Evolutionary conservation across 1,284 basidiomycete species (phyloP).

Genomic region (Pseudomicrostroma phylloplanum): DNA sequence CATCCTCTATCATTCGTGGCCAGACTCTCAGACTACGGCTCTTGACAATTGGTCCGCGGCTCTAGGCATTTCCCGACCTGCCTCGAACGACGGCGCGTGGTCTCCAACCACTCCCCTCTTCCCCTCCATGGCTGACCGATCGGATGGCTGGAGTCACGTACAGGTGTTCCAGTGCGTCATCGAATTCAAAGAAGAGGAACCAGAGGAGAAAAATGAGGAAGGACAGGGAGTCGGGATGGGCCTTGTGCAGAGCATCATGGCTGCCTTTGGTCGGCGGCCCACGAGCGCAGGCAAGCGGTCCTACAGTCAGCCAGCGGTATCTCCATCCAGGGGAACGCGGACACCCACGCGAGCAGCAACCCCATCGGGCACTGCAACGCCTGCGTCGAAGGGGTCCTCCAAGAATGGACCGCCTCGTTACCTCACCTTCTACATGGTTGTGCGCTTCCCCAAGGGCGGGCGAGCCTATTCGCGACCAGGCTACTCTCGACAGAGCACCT

Average conservation of each 20-base stretch:
- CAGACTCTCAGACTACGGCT: constrained; percentile 19
- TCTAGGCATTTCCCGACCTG: background rate
- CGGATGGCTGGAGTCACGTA: constrained; percentile 34
- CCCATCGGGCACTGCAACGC: background rate
- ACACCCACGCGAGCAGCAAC: background rate
- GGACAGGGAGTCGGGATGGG: constrained; percentile 12
- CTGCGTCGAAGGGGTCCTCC: background rate
- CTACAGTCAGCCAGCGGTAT: constrained; percentile 14
- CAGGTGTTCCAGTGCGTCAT: constrained; percentile 45
- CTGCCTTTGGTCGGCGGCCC: constrained; percentile 36
- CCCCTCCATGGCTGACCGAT: constrained; percentile 18
- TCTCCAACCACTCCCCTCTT: constrained; percentile 31
- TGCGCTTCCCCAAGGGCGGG: constrained; percentile 32
- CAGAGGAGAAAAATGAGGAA: constrained; percentile 13
- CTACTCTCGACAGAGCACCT: constrained; percentile 15
- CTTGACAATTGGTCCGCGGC: background rate
- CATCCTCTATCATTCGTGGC: constrained; percentile 55
- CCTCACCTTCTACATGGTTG: constrained; percentile 35
- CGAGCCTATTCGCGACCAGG: constrained; percentile 18
- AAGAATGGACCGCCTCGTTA: constrained; percentile 9
- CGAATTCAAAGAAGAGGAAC: constrained; percentile 30
- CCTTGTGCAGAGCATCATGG: constrained; percentile 43
- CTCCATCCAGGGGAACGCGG: constrained; percentile 16
- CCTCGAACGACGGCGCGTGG: background rate
- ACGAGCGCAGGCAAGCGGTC: constrained; percentile 18